Percentiles rank a stretch among this genome's conserved stretches.
Evolutionary conservation across 2,329 filamentous ascomycete species (phyloP).

Genomic region (Xylaria sp.): DNA sequence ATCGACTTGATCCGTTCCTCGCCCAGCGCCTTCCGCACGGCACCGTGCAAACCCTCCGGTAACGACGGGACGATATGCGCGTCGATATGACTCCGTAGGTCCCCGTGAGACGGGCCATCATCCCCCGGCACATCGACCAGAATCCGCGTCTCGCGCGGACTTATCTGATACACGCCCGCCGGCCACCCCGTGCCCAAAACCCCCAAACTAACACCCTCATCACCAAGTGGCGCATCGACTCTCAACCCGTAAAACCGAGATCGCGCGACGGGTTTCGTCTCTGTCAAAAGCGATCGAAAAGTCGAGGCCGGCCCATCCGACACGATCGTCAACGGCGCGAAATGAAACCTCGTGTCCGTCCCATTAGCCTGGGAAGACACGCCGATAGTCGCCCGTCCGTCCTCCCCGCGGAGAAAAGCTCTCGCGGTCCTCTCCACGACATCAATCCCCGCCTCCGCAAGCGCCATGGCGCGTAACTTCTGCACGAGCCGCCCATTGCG

Average conservation of each 20-base stretch:
- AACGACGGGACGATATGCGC: not conserved
- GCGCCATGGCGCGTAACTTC: not conserved
- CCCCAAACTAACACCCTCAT: not conserved
- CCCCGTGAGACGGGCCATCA: not conserved
- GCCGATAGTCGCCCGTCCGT: not conserved
- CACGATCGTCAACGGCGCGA: not conserved
- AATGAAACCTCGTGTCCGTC: not conserved
- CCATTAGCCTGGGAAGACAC: not conserved
- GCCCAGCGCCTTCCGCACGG: not conserved
- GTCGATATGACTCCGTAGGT: not conserved
- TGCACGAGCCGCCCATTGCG: not conserved
- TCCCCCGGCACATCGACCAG: not conserved
- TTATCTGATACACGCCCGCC: not conserved
- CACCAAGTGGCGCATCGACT: not conserved
- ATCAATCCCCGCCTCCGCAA: not conserved
- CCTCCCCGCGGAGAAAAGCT: not conserved
- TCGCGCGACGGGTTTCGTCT: not conserved
- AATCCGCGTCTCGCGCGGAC: not conserved
- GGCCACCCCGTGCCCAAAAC: not conserved
- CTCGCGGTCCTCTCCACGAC: not conserved
- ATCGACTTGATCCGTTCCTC: not conserved
- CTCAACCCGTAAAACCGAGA: not conserved
- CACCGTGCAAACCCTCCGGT: not conserved
- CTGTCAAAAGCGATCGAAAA: not conserved
- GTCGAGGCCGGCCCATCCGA: not conserved